Percentiles rank a stretch among this genome's conserved stretches.
phyloP scores from a whole-genome alignment of 345 rosid species.

The Salix caprea region DNA sequence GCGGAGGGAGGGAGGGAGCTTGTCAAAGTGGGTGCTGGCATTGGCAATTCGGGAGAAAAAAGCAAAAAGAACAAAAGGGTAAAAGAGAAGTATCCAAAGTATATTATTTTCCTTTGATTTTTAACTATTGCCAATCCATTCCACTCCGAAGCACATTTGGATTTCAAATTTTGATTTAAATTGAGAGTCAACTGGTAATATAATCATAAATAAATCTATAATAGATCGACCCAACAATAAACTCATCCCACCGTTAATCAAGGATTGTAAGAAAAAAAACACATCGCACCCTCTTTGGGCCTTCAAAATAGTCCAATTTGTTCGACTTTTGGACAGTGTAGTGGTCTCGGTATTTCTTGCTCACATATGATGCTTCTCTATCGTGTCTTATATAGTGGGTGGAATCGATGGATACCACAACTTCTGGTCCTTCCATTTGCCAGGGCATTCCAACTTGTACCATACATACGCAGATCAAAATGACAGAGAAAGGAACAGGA shows the following conservation, averaged over 20 bases:
- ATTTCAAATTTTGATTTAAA: neutral
- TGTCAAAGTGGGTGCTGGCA: neutral
- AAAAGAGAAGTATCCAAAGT: neutral
- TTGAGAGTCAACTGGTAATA: no score
- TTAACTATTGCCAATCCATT: neutral
- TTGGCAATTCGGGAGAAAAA: neutral
- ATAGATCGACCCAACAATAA: no score
- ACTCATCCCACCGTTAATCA: neutral
- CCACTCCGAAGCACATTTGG: neutral
- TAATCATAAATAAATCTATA: no score
- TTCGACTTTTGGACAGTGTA: neutral
- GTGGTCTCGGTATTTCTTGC: neutral
- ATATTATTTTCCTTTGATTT: neutral
- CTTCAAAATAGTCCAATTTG: neutral
- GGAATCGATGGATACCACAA: neutral
- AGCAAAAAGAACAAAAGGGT: neutral
- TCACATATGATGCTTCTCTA: neutral
- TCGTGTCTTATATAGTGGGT: neutral
- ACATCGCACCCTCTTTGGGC: neutral
- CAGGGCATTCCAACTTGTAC: neutral
- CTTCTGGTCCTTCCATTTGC: neutral
- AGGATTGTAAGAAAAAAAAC: neutral
- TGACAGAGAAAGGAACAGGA: neutral
- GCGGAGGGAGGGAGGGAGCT: neutral
- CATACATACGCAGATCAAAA: neutral